Conservation (phyloP, 257 asterid species). For the Solanum gracilifrons region DNA sequence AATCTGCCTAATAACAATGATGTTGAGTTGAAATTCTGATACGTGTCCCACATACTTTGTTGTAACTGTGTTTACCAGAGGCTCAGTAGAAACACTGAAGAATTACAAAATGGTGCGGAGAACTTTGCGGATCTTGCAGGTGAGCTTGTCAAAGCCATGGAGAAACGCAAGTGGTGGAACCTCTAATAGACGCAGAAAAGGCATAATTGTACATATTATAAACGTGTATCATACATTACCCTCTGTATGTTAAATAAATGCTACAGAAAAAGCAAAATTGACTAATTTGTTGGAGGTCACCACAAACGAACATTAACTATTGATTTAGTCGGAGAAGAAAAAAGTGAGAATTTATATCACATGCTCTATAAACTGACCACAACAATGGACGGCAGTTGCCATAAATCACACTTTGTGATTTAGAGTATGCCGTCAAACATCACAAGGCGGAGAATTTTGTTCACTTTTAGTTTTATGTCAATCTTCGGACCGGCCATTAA, state of each 20-base stretch:
- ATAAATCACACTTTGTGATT: background rate
- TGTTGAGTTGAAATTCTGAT: background rate
- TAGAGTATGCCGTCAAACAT: background rate
- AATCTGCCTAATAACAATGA: background rate
- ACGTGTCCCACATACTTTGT: background rate
- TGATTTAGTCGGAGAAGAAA: background rate
- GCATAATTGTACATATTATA: background rate
- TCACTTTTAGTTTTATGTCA: background rate
- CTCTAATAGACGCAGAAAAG: constrained; percentile 10
- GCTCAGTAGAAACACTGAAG: constrained; percentile 53
- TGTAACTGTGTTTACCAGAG: constrained; percentile 28
- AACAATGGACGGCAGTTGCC: background rate
- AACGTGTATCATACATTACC: background rate
- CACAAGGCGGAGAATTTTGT: background rate
- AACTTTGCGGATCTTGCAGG: constrained; percentile 59
- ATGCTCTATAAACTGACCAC: background rate
- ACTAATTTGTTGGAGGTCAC: background rate
- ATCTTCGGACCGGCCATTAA: background rate
- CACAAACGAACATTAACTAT: background rate
- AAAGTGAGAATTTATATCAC: background rate
- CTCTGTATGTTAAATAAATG: background rate
- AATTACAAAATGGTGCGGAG: constrained; percentile 67
- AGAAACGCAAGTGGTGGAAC: constrained; percentile 83
- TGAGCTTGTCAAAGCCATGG: constrained; percentile 76
- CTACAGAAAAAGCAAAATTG: background rate